phyloP scores from a whole-genome alignment of 495 filamentous ascomycete genomes.

The Hyaloscypha hepaticicola region DNA sequence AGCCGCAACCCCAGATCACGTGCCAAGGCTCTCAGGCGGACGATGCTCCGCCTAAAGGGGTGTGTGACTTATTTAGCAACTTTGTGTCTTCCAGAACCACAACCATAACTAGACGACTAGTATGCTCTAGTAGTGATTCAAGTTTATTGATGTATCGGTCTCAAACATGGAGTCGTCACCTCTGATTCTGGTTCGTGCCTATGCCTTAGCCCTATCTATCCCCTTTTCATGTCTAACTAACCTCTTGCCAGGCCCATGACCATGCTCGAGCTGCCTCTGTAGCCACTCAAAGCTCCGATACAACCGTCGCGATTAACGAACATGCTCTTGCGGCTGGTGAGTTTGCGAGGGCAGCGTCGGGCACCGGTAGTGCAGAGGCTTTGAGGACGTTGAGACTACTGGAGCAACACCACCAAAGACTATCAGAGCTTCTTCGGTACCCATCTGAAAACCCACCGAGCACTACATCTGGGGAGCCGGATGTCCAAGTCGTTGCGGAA shows the following conservation, averaged over 20 bases:
- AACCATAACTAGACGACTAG: neutral
- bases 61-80: neutral
- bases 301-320: constrained; percentile 77
- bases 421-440: constrained; percentile 74
- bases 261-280: constrained; percentile 80
- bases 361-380: constrained; percentile 77
- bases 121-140: neutral
- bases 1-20: too few species aligned
- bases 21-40: neutral
- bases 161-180: constrained; percentile 59
- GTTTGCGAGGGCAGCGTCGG: constrained; percentile 77
- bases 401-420: constrained; percentile 78
- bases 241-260: constrained; percentile 61
- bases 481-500: constrained; percentile 27
- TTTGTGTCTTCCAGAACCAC: constrained; percentile 4
- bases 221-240: constrained; percentile 9
- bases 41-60: neutral
- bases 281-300: constrained; percentile 71
- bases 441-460: constrained; percentile 58
- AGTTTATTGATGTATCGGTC: neutral
- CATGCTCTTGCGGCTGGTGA: constrained; percentile 88
- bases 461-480: constrained; percentile 25
- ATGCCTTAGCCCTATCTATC: neutral
- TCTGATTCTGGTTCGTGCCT: constrained; percentile 51
- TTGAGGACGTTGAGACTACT: constrained; percentile 79